Conservation (phyloP, 1,284 basidiomycete genomes). For the Entoloma clypeatum region DNA sequence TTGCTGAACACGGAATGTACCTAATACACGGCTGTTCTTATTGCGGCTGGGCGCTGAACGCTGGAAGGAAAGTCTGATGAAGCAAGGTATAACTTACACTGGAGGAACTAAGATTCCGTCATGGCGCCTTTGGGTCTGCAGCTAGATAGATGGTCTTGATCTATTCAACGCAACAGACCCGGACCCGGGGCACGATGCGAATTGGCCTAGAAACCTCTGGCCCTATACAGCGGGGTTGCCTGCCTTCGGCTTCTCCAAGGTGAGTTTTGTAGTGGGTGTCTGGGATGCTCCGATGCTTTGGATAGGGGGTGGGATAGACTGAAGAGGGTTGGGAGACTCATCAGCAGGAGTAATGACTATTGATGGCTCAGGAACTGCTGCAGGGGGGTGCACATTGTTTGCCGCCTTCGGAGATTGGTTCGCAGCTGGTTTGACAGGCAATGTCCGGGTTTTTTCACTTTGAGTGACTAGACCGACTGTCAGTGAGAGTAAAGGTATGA, state of each 20-base stretch:
- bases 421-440: constrained; percentile 13
- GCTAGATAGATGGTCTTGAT: too few species aligned
- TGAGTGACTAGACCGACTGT: constrained; percentile 17
- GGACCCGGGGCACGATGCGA: too few species aligned
- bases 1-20: constrained; percentile 14
- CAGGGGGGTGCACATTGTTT: constrained; percentile 13
- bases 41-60: too few species aligned
- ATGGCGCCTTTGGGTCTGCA: too few species aligned
- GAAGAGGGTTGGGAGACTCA: constrained; percentile 8
- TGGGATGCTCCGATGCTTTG: constrained; percentile 10
- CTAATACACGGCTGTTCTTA: too few species aligned
- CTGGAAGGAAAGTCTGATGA: too few species aligned
- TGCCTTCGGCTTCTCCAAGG: constrained; percentile 10
- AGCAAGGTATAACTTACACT: too few species aligned
- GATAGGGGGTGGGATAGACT: constrained; percentile 15
- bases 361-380: constrained; percentile 9
- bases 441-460: constrained; percentile 14
- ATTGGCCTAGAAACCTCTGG: constrained; percentile 7
- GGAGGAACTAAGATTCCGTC: too few species aligned
- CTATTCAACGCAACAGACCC: too few species aligned
- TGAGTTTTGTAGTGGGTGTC: constrained; percentile 9
- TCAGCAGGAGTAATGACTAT: constrained; percentile 12
- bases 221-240: constrained; percentile 1
- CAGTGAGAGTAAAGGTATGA: constrained; percentile 11
- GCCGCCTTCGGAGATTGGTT: constrained; percentile 16